Percentiles rank a stretch among this genome's conserved stretches.
These are phyloP conservation scores for Russula earlei DNA, from an alignment of 768 basidiomycete genomes.

Conservation along the genomic window DNA sequence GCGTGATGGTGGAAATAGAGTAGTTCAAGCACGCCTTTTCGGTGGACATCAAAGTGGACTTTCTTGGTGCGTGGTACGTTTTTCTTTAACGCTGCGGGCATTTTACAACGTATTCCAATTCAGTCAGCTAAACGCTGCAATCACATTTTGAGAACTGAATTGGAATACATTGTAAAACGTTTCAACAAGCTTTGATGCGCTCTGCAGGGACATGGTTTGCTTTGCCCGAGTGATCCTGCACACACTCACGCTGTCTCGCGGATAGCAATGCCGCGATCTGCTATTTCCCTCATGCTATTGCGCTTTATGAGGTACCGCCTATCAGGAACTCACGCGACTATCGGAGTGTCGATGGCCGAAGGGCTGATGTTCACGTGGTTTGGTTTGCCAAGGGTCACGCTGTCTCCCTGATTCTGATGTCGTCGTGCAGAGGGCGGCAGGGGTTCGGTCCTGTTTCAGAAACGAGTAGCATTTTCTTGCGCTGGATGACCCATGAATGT, in stretches of 20 bases:
- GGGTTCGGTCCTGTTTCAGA: too few relatives aligned
- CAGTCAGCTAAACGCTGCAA: too few relatives aligned
- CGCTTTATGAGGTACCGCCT: constrained; percentile 60
- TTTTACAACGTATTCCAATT: too few relatives aligned
- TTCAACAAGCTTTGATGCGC: constrained; percentile 9
- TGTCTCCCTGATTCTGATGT: too few relatives aligned
- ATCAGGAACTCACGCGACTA: constrained; percentile 35
- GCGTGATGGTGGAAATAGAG: constrained; percentile 59
- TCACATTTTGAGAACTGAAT: too few relatives aligned
- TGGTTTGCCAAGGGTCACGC: too few relatives aligned
- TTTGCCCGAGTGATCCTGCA: constrained; percentile 58
- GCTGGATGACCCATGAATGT: too few relatives aligned
- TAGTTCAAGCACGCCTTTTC: too few relatives aligned
- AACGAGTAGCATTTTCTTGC: too few relatives aligned
- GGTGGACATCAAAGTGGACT: constrained; percentile 60
- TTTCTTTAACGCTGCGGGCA: neutral
- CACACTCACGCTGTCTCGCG: constrained; percentile 58
- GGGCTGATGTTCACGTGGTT: constrained; percentile 61
- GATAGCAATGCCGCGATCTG: constrained; percentile 48
- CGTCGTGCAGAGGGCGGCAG: too few relatives aligned
- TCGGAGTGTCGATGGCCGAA: constrained; percentile 33
- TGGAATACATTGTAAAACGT: too few relatives aligned
- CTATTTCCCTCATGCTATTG: constrained; percentile 58
- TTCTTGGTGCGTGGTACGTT: constrained; percentile 65
- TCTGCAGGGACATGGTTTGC: constrained; percentile 54